Base-by-base conservation (phyloP, 2,329 filamentous ascomycete species). In the Trichoderma sp. region DNA sequence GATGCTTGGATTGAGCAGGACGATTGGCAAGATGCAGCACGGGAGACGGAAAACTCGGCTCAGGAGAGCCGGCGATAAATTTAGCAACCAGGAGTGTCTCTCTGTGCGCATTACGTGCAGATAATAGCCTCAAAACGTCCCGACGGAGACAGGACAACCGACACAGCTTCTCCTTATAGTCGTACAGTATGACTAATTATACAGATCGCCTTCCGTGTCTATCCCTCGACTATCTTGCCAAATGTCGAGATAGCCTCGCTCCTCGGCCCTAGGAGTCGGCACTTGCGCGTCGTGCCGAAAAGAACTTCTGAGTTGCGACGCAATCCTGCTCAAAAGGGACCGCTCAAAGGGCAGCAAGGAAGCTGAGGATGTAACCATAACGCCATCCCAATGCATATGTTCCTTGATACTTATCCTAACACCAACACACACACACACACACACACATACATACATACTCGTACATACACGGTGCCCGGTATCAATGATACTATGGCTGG, bases 301-400 rank as follows among this genome's bases (percentile, higher is more conserved):
- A 60, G 66, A 62, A 62, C 66, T 61, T 62, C 56, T 62, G 57
- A 51, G 66, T 18, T 70, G 66, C 66, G 26, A 70, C 66, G 56
- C 66, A 61, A 36, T 53, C 66, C 11, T 66, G 15, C 30, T 24
- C 43, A 26, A 34, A 66, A 34, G 21, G 14, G 28, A 51, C 62
- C 26, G 30, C 39, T 47, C 18, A 28, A 58, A 58, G 34, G 58
- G 43, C 66, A 61, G 32, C 26, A 62, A 24, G 32, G 28, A 62
- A 70, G 66, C 39, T 53, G 66, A 69, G 51, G n/a, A 60, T 69
- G 56, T 61, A 60, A 69, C 66, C 66, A 69, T 68, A 24, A 26
- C 65, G 51, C 65, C 66, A 61, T 60, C 11, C 26, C 34, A 36
- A 36, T 36, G 34, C 34, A 36, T 36, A 36, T 36, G 43, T 18